Base-by-base conservation (phyloP, 1,284 basidiomycete species). In the Ceratobasidium papillatum region DNA sequence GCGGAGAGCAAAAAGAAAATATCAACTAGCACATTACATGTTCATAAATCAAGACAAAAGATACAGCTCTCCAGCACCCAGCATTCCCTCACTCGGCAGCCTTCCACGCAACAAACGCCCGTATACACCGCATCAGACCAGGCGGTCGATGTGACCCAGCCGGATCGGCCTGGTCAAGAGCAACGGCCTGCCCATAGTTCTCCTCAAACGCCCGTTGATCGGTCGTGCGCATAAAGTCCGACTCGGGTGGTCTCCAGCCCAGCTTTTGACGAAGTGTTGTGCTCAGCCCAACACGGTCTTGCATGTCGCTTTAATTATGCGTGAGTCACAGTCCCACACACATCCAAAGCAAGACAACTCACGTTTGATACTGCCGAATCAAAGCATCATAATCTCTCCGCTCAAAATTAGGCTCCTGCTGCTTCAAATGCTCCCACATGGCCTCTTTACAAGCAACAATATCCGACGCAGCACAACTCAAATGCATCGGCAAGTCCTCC, bases 21-120 rank as follows among this genome's bases (percentile, higher is more conserved):
- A n/a, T n/a, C 51, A 51, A 34, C 30, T 41, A 25, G 32, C 36
- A 41, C 56, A 58, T 72, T 72, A 72, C 69, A 72, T 61, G 69
- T 72, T 47, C 69, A 72, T 72, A 72, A 72, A 72, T 72, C 51
- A 72, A 72, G 17, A 56, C 59, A 51, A 72, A 58, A 51, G 43
- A 19, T 27, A 12, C 38, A 36, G 32, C 17, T 45, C 19, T 9
- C 36, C 52, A n/a, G n/a, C 19, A 38, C 19, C 11, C 27, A 22
- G 11, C 14, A 52, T 4, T 8, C 49, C 25, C 49, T 19, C 49
- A 72, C 45, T 72, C 56, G 56, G 32, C n/a, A 11, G 69, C 27
- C 32, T 72, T 72, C 45, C 56, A 72, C 1, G 58, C 69, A 3
- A 62, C 32, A 61, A 72, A 72, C 45, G 69, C 56, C 43, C 69